Evolutionary conservation across 2,329 filamentous ascomycete species (phyloP).

Genomic region (Hymenoscyphus occultus): DNA sequence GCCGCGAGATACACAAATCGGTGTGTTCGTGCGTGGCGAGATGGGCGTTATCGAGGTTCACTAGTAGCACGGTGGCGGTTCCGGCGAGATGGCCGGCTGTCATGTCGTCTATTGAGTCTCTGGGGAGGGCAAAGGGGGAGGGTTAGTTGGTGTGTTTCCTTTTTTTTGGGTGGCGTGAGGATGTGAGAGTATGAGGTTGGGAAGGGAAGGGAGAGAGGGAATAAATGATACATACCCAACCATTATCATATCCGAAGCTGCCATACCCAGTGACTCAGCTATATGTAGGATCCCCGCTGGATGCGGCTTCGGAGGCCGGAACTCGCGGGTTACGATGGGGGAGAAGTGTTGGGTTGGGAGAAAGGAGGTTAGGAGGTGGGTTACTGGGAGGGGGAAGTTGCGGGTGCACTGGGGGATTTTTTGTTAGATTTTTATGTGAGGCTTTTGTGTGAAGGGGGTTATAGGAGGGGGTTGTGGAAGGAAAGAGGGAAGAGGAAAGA

Average conservation of each 20-base stretch:
- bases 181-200: background rate
- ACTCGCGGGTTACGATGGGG: slow-evolving; percentile 82
- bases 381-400: slow-evolving; percentile 82
- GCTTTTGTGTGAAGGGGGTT: too few species aligned
- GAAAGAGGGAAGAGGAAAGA: too few species aligned
- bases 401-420: slow-evolving; percentile 61
- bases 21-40: slow-evolving; percentile 71
- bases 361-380: slow-evolving; percentile 72
- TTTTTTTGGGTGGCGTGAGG: background rate
- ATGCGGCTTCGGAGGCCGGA: slow-evolving; percentile 77
- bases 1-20: slow-evolving; percentile 65
- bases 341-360: slow-evolving; percentile 64
- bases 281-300: slow-evolving; percentile 88
- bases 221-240: slow-evolving; percentile 36
- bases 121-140: background rate
- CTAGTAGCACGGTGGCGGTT: slow-evolving; percentile 83
- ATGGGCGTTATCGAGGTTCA: slow-evolving; percentile 75
- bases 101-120: slow-evolving; percentile 90
- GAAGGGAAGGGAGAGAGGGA: background rate
- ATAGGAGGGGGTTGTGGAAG: too few species aligned
- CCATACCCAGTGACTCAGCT: slow-evolving; percentile 70
- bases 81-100: slow-evolving; percentile 79
- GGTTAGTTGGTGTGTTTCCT: too few species aligned
- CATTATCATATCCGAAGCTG: slow-evolving; percentile 40
- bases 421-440: too few species aligned